Conservation (phyloP, 1,284 basidiomycete species). For the Ganoderma sp. region DNA sequence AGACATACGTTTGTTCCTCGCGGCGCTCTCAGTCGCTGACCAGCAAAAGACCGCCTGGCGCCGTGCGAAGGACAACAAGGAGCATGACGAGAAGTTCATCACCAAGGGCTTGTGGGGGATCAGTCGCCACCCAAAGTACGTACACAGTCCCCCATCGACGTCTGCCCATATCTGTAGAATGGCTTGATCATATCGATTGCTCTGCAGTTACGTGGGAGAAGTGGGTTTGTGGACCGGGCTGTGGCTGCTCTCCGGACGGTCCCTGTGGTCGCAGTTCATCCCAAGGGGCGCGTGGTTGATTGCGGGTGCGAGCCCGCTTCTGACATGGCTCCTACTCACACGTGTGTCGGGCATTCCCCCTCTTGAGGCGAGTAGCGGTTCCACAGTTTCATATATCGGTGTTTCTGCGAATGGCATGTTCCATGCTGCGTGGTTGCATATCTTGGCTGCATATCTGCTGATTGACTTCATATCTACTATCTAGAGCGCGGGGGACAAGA, state of each 20-base stretch:
- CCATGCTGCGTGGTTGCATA: constrained; percentile 11
- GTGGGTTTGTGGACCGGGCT: constrained; percentile 77
- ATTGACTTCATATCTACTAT: constrained; percentile 6
- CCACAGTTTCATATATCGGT: background rate
- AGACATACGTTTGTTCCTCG: background rate
- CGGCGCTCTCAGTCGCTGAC: constrained; percentile 57
- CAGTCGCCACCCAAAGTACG: constrained; percentile 80
- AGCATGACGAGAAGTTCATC: constrained; percentile 80
- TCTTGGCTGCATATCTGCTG: constrained; percentile 16
- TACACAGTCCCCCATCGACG: constrained; percentile 14
- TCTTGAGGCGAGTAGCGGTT: constrained; percentile 54
- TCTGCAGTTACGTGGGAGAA: constrained; percentile 75
- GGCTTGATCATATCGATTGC: constrained; percentile 23
- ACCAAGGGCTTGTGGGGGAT: constrained; percentile 73
- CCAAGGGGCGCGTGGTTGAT: constrained; percentile 52
- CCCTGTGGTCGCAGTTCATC: constrained; percentile 54
- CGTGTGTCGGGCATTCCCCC: constrained; percentile 74
- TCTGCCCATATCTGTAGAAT: constrained; percentile 14
- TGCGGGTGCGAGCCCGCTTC: constrained; percentile 65
- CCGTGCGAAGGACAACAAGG: constrained; percentile 63
- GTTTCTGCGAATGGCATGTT: background rate
- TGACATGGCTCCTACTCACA: constrained; percentile 61
- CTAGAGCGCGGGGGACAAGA: constrained; percentile 61
- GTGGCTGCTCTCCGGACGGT: constrained; percentile 61
- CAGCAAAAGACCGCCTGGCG: constrained; percentile 76